Evolutionary conservation across 139 green algal genomes (phyloP), one percentile per base, ranked within the genome.

Genomic region (Picochlorum sp.): DNA sequence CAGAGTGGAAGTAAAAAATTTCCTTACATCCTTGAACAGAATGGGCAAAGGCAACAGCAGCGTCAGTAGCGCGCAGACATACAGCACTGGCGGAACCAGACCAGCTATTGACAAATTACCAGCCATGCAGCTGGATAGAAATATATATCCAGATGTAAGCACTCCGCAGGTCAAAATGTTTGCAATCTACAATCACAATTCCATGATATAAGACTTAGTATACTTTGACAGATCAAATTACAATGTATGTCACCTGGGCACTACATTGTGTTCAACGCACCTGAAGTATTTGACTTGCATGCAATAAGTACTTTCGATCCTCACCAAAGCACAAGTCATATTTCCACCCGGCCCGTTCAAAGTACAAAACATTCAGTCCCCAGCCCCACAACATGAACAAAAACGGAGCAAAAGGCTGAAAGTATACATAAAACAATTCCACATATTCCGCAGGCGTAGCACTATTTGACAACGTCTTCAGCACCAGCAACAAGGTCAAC

Each of bases 311-410:
- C 33, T 64, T 63, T 28, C 75, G 62, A 28, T 92, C 80, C 2
- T 50, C 5, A 10, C 53, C 61, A 57, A 92, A 92, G 64, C 83
- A 88, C 3, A 70, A 41, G 12, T 85, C 78, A 43, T 93, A 93
- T 7, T 72, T 57, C 1, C 89, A 62, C 20, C 30, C 13, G 2
- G 59, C 59, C 10, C 20, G 24, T 55, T 83, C 70, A 55, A 86
- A 88, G 39, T 71, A 56, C 3, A 71, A 49, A 22, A 91, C 80
- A 25, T 68, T 64, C 5, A 74, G 36, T 1, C 37, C 74, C 85
- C 85, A 94, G 8, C 88, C 55, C 84, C 85, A 91, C 20, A 91
- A 59, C 75, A 90, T 87, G 20, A 73, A 53, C 12, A 85, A 51
- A 24, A 83, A 40, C 2, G 81, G 78, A 14, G 89, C 8, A 37